Conservation (phyloP, 2,329 filamentous ascomycete species). For the Penicillium sclerotigenum region DNA sequence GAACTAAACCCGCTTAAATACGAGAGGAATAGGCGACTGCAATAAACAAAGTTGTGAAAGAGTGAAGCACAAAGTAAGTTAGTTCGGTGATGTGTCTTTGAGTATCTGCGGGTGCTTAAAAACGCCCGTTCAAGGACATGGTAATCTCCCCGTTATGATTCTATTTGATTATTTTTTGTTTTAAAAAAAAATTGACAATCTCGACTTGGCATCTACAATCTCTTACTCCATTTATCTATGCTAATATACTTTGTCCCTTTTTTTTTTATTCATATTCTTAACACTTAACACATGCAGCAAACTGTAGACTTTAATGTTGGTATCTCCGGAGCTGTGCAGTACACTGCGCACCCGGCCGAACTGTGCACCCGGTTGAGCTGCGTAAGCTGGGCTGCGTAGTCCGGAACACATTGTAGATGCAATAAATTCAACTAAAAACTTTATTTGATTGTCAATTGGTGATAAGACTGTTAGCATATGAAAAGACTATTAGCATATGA, state of each 20-base stretch:
- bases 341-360: too few species aligned
- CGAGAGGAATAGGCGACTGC: background rate
- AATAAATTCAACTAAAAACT: too few species aligned
- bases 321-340: too few species aligned
- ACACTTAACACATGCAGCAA: background rate
- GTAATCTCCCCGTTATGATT: background rate
- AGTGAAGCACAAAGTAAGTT: background rate
- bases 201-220: background rate
- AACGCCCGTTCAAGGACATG: background rate
- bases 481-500: too few species aligned
- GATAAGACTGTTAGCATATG: too few species aligned
- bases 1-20: background rate
- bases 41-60: background rate
- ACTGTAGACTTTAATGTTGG: too few species aligned
- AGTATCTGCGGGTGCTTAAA: background rate
- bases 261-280: background rate
- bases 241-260: background rate
- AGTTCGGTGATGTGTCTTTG: conserved; percentile 6
- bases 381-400: too few species aligned
- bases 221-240: background rate
- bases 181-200: background rate
- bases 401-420: too few species aligned
- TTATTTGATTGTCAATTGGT: too few species aligned
- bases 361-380: too few species aligned
- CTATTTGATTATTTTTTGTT: background rate